These are phyloP conservation scores for Mangifera indica DNA, from an alignment of 345 rosid species.

Conservation along the genomic window DNA sequence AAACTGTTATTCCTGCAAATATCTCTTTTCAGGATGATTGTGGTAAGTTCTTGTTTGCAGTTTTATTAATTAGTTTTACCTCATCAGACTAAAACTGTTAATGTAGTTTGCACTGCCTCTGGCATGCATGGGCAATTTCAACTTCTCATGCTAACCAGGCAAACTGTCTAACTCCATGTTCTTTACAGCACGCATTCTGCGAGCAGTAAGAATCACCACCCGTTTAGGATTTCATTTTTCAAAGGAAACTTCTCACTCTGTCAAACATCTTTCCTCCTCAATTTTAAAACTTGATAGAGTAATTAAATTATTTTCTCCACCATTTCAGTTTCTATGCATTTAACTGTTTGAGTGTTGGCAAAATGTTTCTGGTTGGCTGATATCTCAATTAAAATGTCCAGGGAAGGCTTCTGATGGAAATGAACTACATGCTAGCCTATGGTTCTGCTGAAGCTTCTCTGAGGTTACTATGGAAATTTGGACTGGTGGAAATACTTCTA, in stretches of 20 bases:
- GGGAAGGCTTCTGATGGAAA: slow-evolving; percentile 90
- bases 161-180: slow-evolving; percentile 13
- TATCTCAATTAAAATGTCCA: slow-evolving; percentile 30
- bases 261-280: slow-evolving; percentile 54
- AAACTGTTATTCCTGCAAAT: slow-evolving; percentile 55
- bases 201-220: slow-evolving; percentile 70
- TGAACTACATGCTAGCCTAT: slow-evolving; percentile 96
- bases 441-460: slow-evolving; percentile 97
- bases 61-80: neutral
- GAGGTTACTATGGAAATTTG: slow-evolving; percentile 88
- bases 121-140: neutral
- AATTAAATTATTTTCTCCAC: slow-evolving; percentile 17
- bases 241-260: slow-evolving; percentile 72
- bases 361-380: slow-evolving; percentile 20
- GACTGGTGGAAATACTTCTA: slow-evolving; percentile 78
- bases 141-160: slow-evolving; percentile 2
- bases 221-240: slow-evolving; percentile 77
- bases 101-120: neutral
- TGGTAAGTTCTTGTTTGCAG: slow-evolving; percentile 40
- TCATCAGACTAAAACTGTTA: neutral
- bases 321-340: slow-evolving; percentile 1
- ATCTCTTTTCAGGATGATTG: slow-evolving; percentile 71
- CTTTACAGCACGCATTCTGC: slow-evolving; percentile 78
- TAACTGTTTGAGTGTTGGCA: neutral
- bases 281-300: slow-evolving; percentile 76